Base-by-base conservation (phyloP, 306 rosid genomes). In the Prunus kanzakura region DNA sequence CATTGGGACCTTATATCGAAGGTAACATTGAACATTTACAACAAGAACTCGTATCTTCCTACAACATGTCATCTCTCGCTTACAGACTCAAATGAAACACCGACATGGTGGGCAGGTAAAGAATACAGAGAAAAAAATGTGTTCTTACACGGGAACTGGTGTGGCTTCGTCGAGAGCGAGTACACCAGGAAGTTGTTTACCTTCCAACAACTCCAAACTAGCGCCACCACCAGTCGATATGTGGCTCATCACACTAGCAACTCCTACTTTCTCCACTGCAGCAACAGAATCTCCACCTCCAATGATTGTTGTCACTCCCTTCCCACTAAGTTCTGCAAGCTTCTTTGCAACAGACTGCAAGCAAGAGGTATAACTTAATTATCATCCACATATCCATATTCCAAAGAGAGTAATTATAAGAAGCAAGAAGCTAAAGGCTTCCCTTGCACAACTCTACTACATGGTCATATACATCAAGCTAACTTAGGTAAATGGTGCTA, bases 281-380 rank as follows among this genome's bases (percentile, higher is more conserved):
- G 99, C 98, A 63, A 96, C 99, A 18, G 99, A 96, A 60, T 96
- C 99, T 87, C 99, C 99, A 73, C 99, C 99, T 76, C 99, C 99
- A 2, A 96, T 96, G 73, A 96, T 96, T 74, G 99, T 96, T 52
- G 99, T 96, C 86, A 92, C 99, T 54, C 99, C 99, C 87, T 91
- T 89, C 54, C 90, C 93, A 43, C 99, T 96, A 4, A 96, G 93
- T 6, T 92, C 99, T 46, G 99, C 99, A 45, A 96, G 88, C 84
- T 96, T 96, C 86, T 92, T 92, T 13, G 99, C 99, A 54, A 92
- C 29, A 56, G 98, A 72, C 99, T 96, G 92, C 82, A 79, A 64
- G 68, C 46, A 78, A 69, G 49, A 60, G 79, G 35, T 71, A 58
- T 27, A 62, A 29, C 45, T n/a, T 71, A 75, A 27, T 46, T 71